Conservation (phyloP, 371 early-diverging fungal species). For the Circinella umbellata region DNA sequence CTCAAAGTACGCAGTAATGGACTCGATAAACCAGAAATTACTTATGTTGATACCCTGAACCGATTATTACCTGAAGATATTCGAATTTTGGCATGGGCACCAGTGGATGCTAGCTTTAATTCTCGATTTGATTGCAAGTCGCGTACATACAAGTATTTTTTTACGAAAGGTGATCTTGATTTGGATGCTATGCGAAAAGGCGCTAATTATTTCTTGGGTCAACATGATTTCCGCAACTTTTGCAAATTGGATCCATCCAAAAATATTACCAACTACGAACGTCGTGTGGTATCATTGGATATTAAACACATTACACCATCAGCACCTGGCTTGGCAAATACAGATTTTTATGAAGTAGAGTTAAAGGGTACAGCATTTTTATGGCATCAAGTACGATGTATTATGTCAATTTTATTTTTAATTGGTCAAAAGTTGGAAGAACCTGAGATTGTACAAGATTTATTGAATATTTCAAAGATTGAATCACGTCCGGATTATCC, state of each 20-base stretch:
- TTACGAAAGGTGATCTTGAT: conserved; percentile 66
- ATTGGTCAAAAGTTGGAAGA: conserved; percentile 69
- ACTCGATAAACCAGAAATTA: conserved; percentile 50
- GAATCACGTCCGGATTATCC: conserved; percentile 47
- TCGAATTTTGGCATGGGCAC: conserved; percentile 91
- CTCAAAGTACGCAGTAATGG: conserved; percentile 74
- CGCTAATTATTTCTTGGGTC: conserved; percentile 72
- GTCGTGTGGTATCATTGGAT: conserved; percentile 68
- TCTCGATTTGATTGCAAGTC: conserved; percentile 90
- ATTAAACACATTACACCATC: conserved; percentile 56
- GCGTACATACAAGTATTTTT: conserved; percentile 94
- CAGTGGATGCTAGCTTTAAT: conserved; percentile 76
- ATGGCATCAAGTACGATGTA: conserved; percentile 98
- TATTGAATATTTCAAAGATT: conserved; percentile 42
- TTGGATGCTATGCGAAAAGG: conserved; percentile 82
- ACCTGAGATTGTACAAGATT: conserved; percentile 40
- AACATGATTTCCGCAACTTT: conserved; percentile 94
- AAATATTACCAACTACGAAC: conserved; percentile 75
- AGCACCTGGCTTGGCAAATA: conserved; percentile 20
- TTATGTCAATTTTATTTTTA: conserved; percentile 89
- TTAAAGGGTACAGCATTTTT: conserved; percentile 88
- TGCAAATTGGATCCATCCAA: conserved; percentile 92
- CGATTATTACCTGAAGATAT: conserved; percentile 87
- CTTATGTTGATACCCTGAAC: conserved; percentile 88
- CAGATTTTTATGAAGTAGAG: conserved; percentile 69